phyloP scores from a whole-genome alignment of 192 early-diverging fungal genomes.

The Phycomyces blakesleeanus region DNA sequence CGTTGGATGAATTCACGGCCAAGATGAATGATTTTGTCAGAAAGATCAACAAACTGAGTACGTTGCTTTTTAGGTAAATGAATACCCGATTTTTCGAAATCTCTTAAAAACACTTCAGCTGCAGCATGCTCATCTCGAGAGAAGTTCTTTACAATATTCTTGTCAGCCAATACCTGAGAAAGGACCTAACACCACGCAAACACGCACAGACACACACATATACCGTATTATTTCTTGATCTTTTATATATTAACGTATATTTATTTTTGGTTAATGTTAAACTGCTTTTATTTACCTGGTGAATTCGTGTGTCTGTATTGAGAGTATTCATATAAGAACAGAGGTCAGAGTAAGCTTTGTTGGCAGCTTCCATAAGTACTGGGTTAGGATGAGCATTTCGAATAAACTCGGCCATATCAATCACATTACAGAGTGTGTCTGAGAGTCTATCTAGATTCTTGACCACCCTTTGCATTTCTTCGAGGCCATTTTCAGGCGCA shows the following conservation, averaged over 20 bases:
- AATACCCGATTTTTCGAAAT: conserved; percentile 96
- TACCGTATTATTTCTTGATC: no score
- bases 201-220: no score
- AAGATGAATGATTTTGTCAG: conserved; percentile 75
- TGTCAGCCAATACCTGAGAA: conserved; percentile 57
- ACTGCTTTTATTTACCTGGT: conserved; percentile 53
- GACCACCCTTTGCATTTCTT: conserved; percentile 70
- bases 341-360: conserved; percentile 68
- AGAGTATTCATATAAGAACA: conserved; percentile 87
- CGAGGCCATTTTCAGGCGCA: conserved; percentile 41
- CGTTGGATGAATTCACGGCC: conserved; percentile 70
- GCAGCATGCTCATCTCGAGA: conserved; percentile 69
- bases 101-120: conserved; percentile 76
- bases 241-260: no score
- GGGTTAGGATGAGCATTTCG: conserved; percentile 84
- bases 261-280: neutral
- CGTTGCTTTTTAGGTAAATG: conserved; percentile 70
- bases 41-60: conserved; percentile 72
- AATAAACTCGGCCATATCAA: conserved; percentile 91
- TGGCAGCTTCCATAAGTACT: conserved; percentile 67
- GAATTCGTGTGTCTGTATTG: conserved; percentile 87
- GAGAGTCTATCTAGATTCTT: conserved; percentile 86
- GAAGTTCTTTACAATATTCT: conserved; percentile 49
- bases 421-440: conserved; percentile 84
- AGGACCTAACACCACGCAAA: conserved; percentile 71